phyloP scores from a whole-genome alignment of 2,329 filamentous ascomycete species.

The Thelonectria olida region DNA sequence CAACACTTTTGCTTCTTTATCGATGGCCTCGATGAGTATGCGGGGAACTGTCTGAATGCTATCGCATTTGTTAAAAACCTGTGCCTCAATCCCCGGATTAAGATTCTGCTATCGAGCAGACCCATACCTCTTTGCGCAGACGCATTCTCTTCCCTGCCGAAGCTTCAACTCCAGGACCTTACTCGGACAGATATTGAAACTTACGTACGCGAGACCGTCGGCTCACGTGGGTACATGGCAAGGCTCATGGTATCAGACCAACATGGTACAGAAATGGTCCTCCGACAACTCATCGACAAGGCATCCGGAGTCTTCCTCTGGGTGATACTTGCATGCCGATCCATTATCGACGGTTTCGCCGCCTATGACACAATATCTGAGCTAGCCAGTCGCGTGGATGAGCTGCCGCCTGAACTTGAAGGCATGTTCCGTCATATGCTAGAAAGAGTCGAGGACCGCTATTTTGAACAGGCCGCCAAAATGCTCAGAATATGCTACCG shows the following conservation, averaged over 20 bases:
- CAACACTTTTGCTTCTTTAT: constrained; percentile 18
- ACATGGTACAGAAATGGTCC: not conserved
- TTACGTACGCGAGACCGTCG: not conserved
- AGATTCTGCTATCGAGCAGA: constrained; percentile 4
- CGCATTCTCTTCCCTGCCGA: not conserved
- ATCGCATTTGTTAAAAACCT: not conserved
- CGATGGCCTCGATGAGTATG: constrained; percentile 14
- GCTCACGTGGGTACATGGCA: not conserved
- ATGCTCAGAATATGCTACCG: too few species aligned
- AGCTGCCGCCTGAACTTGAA: constrained; percentile 12
- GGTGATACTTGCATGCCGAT: constrained; percentile 14
- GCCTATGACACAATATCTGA: not conserved
- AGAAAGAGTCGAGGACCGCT: not conserved
- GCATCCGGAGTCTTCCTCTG: constrained; percentile 12
- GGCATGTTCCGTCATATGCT: constrained; percentile 16
- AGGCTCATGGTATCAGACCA: not conserved
- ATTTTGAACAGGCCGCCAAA: not conserved
- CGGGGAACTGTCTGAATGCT: not conserved
- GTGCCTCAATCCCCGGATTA: not conserved
- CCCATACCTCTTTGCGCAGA: not conserved
- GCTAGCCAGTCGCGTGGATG: not conserved
- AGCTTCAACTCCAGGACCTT: not conserved
- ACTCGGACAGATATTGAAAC: not conserved
- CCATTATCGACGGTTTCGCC: not conserved
- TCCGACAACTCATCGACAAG: constrained; percentile 3